These are phyloP conservation scores for Botrytis hyacinthi DNA, from an alignment of 2,329 filamentous ascomycete genomes.

Conservation along the genomic window DNA sequence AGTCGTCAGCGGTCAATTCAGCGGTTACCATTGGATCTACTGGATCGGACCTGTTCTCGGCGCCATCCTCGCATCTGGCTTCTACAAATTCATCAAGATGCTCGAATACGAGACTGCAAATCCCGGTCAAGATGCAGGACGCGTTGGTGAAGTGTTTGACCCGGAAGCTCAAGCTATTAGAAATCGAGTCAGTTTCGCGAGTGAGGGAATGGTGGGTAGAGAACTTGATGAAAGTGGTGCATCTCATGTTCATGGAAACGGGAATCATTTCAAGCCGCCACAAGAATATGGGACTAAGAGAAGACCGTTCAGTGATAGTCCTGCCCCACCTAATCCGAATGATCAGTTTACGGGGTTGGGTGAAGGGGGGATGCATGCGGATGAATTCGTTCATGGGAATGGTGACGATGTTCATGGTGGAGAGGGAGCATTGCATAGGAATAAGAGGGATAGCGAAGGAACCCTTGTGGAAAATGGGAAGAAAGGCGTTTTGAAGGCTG, in stretches of 20 bases:
- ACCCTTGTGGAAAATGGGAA: conserved; percentile 7
- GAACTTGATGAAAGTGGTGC: background rate
- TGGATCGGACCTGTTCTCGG: conserved; percentile 52
- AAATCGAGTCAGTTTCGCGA: background rate
- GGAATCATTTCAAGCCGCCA: background rate
- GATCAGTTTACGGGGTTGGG: conserved; percentile 27
- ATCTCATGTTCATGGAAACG: background rate
- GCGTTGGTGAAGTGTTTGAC: background rate
- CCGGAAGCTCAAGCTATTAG: background rate
- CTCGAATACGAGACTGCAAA: conserved; percentile 51
- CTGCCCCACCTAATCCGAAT: conserved; percentile 28
- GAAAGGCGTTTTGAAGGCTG: background rate
- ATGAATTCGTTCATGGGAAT: background rate
- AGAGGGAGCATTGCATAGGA: background rate
- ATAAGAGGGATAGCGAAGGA: background rate
- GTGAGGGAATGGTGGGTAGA: background rate
- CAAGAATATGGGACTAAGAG: conserved; percentile 7
- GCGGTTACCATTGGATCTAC: conserved; percentile 50
- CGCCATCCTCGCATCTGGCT: conserved; percentile 46
- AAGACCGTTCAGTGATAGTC: conserved; percentile 25
- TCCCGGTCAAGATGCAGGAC: conserved; percentile 34
- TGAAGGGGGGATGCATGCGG: background rate
- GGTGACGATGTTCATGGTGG: background rate
- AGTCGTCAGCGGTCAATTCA: conserved; percentile 44
- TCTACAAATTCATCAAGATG: conserved; percentile 50